phyloP scores from a whole-genome alignment of 2,329 filamentous ascomycete species.

The Alternaria sp. region DNA sequence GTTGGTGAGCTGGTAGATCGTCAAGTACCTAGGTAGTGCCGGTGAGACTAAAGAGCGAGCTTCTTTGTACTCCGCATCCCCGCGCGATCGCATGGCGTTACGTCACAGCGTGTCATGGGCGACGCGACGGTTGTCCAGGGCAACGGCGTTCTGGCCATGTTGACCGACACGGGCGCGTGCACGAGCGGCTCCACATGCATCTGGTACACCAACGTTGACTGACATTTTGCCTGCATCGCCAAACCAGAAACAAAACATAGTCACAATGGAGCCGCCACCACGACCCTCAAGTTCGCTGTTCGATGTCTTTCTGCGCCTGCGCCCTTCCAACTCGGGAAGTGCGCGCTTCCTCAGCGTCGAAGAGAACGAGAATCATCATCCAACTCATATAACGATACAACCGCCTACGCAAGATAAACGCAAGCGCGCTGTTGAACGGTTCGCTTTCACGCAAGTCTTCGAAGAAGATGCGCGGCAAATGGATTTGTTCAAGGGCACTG shows the following conservation, averaged over 20 bases:
- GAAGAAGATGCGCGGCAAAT: conserved; percentile 84
- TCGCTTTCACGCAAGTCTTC: conserved; percentile 92
- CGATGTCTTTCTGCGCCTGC: conserved; percentile 87
- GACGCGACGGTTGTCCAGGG: conserved; percentile 18
- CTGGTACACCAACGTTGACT: conserved; percentile 13
- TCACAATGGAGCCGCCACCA: conserved; percentile 46
- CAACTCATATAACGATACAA: conserved; percentile 60
- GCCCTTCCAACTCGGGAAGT: conserved; percentile 49
- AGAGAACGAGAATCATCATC: conserved; percentile 44
- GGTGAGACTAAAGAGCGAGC: not conserved
- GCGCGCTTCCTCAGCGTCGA: conserved; percentile 81
- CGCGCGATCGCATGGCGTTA: not conserved
- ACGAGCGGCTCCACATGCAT: conserved; percentile 6
- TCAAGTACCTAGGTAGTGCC: no score
- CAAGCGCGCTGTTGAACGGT: conserved; percentile 88
- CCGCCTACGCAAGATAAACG: conserved; percentile 79
- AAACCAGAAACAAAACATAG: conserved; percentile 5
- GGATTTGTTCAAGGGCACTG: conserved; percentile 83
- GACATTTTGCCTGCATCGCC: not conserved
- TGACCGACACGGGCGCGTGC: conserved; percentile 18
- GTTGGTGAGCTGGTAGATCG: not conserved
- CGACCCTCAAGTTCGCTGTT: conserved; percentile 68
- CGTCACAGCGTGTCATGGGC: not conserved
- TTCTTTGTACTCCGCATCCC: not conserved
- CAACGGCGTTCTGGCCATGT: conserved; percentile 20